phyloP scores from a whole-genome alignment of 2,329 filamentous ascomycete genomes.

The Fusarium gaditjirri region DNA sequence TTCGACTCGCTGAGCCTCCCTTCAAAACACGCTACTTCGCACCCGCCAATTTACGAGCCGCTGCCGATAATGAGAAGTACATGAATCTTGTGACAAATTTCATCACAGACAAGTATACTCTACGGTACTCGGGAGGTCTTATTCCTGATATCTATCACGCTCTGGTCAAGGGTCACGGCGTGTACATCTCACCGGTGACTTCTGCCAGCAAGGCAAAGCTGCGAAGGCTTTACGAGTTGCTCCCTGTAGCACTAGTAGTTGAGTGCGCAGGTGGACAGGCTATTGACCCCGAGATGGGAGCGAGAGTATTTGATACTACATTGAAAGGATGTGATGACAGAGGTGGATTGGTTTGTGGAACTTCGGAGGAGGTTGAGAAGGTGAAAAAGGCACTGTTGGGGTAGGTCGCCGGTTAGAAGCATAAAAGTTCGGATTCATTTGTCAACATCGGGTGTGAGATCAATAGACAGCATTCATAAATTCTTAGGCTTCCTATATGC shows the following conservation, averaged over 20 bases:
- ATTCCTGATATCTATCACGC: conserved; percentile 71
- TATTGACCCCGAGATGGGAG: conserved; percentile 59
- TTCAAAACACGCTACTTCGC: conserved; percentile 68
- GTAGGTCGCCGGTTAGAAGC: neutral
- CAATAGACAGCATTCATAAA: neutral
- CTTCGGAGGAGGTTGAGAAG: conserved; percentile 58
- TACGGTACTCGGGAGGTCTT: conserved; percentile 69
- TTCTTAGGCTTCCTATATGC: fast-evolving
- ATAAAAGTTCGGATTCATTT: neutral
- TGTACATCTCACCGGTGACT: conserved; percentile 69
- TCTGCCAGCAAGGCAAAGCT: conserved; percentile 64
- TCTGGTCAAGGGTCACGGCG: conserved; percentile 69
- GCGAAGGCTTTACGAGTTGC: conserved; percentile 67
- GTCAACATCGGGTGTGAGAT: neutral
- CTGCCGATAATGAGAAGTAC: conserved; percentile 62
- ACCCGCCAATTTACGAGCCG: conserved; percentile 69
- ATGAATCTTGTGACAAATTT: conserved; percentile 60
- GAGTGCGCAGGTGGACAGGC: conserved; percentile 69
- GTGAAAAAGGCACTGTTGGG: conserved; percentile 41
- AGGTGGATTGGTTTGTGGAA: conserved; percentile 63
- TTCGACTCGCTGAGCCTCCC: conserved; percentile 53
- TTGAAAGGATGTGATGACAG: conserved; percentile 59
- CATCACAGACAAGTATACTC: conserved; percentile 64
- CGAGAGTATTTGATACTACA: conserved; percentile 52
- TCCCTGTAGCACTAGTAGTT: conserved; percentile 67